Evolutionary conservation across 805 yeast genomes (phyloP).

Genomic region (Metschnikowia henanensis): DNA sequence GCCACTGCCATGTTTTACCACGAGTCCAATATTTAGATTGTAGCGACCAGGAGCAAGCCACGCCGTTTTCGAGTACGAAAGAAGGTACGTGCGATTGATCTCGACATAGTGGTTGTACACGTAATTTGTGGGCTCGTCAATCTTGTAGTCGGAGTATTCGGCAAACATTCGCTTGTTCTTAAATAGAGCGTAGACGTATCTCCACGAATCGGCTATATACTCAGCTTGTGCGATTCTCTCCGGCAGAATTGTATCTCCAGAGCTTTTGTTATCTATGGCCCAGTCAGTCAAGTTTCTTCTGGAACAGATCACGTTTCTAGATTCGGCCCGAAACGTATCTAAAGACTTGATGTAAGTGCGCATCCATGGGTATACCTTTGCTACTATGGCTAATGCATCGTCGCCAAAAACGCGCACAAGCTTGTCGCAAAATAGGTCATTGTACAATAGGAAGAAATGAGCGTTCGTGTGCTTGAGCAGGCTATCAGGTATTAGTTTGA

Average conservation of each 20-base stretch:
- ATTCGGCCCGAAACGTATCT: constrained; percentile 31
- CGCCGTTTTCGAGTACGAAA: constrained; percentile 45
- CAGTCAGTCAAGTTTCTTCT: constrained; percentile 30
- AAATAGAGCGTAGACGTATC: constrained; percentile 48
- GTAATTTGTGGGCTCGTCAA: constrained; percentile 50
- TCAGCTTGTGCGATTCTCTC: constrained; percentile 6
- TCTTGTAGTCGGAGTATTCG: constrained; percentile 40
- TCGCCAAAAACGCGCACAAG: constrained; percentile 39
- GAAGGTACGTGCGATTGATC: constrained; percentile 49
- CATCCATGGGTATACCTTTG: constrained; percentile 40
- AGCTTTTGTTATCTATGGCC: too few species aligned
- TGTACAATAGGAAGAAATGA: constrained; percentile 51
- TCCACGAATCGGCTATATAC: constrained; percentile 55
- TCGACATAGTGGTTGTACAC: constrained; percentile 46
- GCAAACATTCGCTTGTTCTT: constrained; percentile 55
- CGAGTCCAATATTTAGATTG: constrained; percentile 51
- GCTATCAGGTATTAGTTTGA: constrained; percentile 33
- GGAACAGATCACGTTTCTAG: constrained; percentile 28
- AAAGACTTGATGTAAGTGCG: constrained; percentile 38
- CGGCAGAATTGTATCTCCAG: too few species aligned
- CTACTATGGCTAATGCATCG: constrained; percentile 28
- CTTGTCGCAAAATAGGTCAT: constrained; percentile 46
- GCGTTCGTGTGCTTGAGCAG: constrained; percentile 34
- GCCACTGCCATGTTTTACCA: constrained; percentile 54
- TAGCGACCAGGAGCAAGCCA: constrained; percentile 51